Evolutionary conservation across 208 protist species (phyloP).

Genomic region (Leishmania lainsoni): DNA sequence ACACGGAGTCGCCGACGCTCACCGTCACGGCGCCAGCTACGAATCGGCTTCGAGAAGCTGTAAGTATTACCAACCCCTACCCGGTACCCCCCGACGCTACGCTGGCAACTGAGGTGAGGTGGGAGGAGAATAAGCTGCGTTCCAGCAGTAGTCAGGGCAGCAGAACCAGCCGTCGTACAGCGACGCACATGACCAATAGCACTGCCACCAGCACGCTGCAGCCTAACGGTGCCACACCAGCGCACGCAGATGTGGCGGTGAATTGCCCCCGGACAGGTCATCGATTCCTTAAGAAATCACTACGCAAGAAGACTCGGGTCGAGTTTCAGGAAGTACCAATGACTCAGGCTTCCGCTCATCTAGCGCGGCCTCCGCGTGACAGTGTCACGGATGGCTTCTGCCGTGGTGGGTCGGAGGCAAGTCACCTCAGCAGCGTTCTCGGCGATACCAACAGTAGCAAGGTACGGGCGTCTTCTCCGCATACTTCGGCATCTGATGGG

Average conservation of each 20-base stretch:
- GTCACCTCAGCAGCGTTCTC: slow-evolving; percentile 3
- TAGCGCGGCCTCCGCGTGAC: background rate
- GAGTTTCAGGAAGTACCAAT: background rate
- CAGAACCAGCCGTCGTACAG: background rate
- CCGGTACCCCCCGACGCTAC: background rate
- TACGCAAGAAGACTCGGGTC: background rate
- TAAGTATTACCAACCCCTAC: background rate
- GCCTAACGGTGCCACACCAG: background rate
- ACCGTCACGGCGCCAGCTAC: background rate
- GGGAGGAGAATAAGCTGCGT: background rate
- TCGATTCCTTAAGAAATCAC: background rate
- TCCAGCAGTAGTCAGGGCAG: background rate
- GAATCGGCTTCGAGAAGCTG: background rate
- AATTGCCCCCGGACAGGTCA: background rate
- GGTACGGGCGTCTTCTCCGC: background rate
- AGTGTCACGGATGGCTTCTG: background rate
- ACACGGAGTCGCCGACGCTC: background rate
- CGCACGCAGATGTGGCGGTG: background rate
- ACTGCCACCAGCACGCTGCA: background rate
- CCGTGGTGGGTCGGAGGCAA: background rate
- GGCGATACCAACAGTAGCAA: background rate
- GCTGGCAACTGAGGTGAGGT: background rate
- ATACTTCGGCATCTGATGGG: background rate
- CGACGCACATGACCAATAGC: background rate
- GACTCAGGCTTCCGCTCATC: background rate